Percentiles rank a stretch among this genome's conserved stretches.
These are phyloP conservation scores for Gigaspora rosea DNA, from an alignment of 192 early-diverging fungal species.

Conservation along the genomic window DNA sequence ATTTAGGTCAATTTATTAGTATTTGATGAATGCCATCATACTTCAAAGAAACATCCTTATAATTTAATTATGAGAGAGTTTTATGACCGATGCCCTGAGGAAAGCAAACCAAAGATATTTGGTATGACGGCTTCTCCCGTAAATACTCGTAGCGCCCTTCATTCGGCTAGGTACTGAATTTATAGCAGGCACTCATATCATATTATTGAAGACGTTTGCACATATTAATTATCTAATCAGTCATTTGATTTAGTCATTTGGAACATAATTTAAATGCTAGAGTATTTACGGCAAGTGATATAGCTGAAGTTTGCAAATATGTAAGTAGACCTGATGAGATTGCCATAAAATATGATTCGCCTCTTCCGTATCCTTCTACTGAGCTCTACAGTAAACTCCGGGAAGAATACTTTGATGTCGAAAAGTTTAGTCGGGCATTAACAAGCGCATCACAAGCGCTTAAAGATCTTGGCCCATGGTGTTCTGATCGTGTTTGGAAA, in stretches of 20 bases:
- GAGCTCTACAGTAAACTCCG: conserved; percentile 43
- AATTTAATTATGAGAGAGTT: conserved; percentile 82
- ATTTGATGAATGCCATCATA: conserved; percentile 97
- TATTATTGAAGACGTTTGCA: no score
- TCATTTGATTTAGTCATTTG: conserved; percentile 41
- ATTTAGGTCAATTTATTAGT: conserved; percentile 76
- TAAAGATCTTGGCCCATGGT: conserved; percentile 75
- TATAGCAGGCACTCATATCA: background rate
- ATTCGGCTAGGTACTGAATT: conserved; percentile 37
- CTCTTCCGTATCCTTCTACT: conserved; percentile 49
- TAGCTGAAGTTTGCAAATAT: conserved; percentile 32
- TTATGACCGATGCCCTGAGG: conserved; percentile 56
- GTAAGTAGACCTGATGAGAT: conserved; percentile 51
- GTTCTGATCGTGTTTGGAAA: conserved; percentile 71
- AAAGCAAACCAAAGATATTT: conserved; percentile 76
- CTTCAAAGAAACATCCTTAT: conserved; percentile 74
- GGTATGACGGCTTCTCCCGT: conserved; percentile 95
- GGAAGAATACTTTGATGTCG: conserved; percentile 37
- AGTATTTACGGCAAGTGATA: conserved; percentile 58
- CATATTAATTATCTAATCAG: no score
- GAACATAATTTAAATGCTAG: conserved; percentile 56
- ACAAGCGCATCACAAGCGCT: conserved; percentile 44
- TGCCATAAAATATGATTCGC: conserved; percentile 50
- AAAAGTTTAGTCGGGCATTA: conserved; percentile 48
- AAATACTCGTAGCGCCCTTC: conserved; percentile 32